Evolutionary conservation across 306 rosid genomes (phyloP).

Genomic region (Cotoneaster glaucophyllus): DNA sequence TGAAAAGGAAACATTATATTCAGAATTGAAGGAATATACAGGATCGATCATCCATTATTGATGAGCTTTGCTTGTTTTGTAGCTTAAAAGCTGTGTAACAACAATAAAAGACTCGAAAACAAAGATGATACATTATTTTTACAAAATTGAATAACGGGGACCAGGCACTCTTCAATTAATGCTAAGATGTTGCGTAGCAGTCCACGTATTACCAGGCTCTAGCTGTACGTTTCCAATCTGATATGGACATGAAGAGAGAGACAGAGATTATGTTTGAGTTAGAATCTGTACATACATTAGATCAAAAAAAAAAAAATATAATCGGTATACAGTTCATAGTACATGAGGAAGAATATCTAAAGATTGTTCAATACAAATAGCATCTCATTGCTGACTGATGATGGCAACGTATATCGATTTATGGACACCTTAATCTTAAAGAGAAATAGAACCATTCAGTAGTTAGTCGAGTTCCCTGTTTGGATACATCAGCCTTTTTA

Average conservation of each 20-base stretch:
- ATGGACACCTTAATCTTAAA: not conserved
- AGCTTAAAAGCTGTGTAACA: slow-evolving; percentile 13
- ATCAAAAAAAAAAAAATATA: too few species aligned
- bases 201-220: slow-evolving; percentile 82
- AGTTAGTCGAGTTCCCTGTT: not conserved
- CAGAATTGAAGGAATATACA: not conserved
- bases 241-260: slow-evolving; percentile 13
- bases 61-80: not conserved
- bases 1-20: not conserved
- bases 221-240: slow-evolving; percentile 72
- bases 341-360: not conserved
- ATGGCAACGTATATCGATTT: not conserved
- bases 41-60: not conserved
- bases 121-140: slow-evolving; percentile 8
- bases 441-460: not conserved
- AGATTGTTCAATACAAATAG: slow-evolving; percentile 2
- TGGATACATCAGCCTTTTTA: too few species aligned
- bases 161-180: slow-evolving; percentile 36
- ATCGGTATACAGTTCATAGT: not conserved
- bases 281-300: not conserved
- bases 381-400: not conserved
- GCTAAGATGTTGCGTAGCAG: slow-evolving; percentile 71
- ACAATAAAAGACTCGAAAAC: not conserved
- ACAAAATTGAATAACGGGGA: slow-evolving; percentile 14
- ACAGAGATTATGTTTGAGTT: not conserved